Percentiles rank a stretch among this genome's conserved stretches.
These are phyloP conservation scores for Perkinsus marinus DNA, from an alignment of 169 alveolate genomes.

Conservation along the genomic window DNA sequence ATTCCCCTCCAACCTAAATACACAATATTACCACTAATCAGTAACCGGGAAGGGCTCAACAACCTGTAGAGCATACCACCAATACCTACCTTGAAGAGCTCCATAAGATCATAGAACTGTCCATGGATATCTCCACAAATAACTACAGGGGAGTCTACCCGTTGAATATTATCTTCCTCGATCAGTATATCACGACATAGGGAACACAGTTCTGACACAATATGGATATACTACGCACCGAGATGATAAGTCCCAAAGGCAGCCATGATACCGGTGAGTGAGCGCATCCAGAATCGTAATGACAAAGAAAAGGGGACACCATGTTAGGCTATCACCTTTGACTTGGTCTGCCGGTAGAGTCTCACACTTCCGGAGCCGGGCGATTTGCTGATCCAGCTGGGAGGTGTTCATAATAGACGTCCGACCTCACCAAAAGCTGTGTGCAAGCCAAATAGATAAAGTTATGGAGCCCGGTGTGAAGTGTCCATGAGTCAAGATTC, in stretches of 20 bases:
- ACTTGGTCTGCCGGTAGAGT: neutral
- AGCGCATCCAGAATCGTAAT: too few relatives aligned
- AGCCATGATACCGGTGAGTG: too few relatives aligned
- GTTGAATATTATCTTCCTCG: slow-evolving; percentile 63
- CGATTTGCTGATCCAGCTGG: neutral
- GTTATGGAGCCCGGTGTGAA: neutral
- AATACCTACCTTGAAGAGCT: slow-evolving; percentile 62
- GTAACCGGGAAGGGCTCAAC: too few relatives aligned
- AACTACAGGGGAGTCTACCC: slow-evolving; percentile 77
- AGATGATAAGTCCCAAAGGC: too few relatives aligned
- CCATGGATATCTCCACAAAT: slow-evolving; percentile 96
- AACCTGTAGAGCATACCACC: too few relatives aligned
- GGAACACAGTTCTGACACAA: slow-evolving; percentile 24
- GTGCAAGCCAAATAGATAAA: neutral
- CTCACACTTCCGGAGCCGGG: neutral
- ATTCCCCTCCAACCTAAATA: slow-evolving; percentile 39
- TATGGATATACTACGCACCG: too few relatives aligned
- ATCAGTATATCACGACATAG: slow-evolving; percentile 60
- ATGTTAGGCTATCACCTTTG: neutral
- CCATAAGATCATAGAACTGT: slow-evolving; percentile 86
- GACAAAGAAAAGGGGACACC: too few relatives aligned
- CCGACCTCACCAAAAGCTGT: neutral
- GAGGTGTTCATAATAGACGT: neutral
- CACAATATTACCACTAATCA: too few relatives aligned
- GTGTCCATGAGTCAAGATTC: too few relatives aligned